Evolutionary conservation across 352 stramenopile species (phyloP).

Genomic region (Aphanomyces stellatus): DNA sequence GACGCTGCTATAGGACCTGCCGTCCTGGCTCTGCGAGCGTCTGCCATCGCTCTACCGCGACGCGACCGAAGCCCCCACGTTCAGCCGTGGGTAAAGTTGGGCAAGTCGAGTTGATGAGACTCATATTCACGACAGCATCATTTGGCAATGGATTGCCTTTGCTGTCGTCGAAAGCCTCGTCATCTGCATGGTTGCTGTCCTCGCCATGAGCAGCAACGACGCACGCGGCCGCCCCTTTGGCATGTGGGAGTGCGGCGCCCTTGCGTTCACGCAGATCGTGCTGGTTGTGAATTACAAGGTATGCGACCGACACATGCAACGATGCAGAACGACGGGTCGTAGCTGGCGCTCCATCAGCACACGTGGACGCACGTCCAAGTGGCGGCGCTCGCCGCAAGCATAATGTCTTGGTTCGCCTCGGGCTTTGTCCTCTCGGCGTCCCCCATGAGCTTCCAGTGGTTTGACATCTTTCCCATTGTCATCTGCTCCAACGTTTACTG

Average conservation of each 20-base stretch:
- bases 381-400: background rate
- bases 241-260: slow-evolving; percentile 11
- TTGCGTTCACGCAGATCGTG: slow-evolving; percentile 14
- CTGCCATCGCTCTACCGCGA: slow-evolving; percentile 7
- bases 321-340: no score
- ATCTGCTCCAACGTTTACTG: slow-evolving; percentile 15
- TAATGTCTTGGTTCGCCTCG: slow-evolving; percentile 10
- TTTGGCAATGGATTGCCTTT: slow-evolving; percentile 14
- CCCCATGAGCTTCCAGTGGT: slow-evolving; percentile 3
- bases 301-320: no score
- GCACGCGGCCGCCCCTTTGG: slow-evolving; percentile 2
- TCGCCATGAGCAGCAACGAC: slow-evolving; percentile 6
- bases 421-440: slow-evolving; percentile 15
- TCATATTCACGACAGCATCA: background rate
- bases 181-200: slow-evolving; percentile 16
- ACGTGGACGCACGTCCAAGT: slow-evolving; percentile 1
- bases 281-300: slow-evolving; percentile 16
- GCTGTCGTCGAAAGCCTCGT: slow-evolving; percentile 5
- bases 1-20: background rate
- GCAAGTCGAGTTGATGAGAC: background rate
- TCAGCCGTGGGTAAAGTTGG: background rate
- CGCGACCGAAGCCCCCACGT: background rate
- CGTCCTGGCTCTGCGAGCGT: slow-evolving; percentile 13
- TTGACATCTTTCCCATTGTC: slow-evolving; percentile 13
- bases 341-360: slow-evolving; percentile 13